phyloP scores from a whole-genome alignment of 768 basidiomycete genomes.

The Chalciporus pseudorubinellus region DNA sequence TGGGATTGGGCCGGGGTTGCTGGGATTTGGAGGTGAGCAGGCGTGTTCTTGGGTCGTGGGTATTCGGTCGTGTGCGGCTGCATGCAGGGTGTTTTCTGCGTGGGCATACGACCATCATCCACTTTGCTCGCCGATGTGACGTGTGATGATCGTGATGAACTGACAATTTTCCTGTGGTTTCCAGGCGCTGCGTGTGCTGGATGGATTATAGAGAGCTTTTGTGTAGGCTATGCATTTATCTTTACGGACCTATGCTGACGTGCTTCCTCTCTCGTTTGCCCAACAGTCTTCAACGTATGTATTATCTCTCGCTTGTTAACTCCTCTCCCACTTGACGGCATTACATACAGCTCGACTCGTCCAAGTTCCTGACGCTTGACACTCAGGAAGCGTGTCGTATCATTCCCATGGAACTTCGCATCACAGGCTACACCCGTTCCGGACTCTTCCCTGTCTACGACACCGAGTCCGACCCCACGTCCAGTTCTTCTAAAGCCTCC shows the following conservation, averaged over 20 bases:
- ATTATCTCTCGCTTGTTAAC: not conserved
- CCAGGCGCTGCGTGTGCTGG: constrained; percentile 57
- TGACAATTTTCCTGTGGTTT: constrained; percentile 1
- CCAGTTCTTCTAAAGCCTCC: not conserved
- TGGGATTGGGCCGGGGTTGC: constrained; percentile 62
- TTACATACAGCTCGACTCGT: constrained; percentile 19
- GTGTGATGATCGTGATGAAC: not conserved
- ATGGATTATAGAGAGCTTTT: constrained; percentile 56
- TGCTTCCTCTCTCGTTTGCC: not conserved
- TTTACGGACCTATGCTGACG: not conserved
- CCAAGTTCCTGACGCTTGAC: constrained; percentile 30
- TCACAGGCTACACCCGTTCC: constrained; percentile 36
- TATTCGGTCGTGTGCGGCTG: not conserved
- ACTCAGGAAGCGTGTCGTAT: constrained; percentile 49
- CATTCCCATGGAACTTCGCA: constrained; percentile 49
- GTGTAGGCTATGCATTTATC: constrained; percentile 29
- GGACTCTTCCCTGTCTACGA: constrained; percentile 20
- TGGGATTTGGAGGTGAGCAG: constrained; percentile 52
- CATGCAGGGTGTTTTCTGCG: not conserved
- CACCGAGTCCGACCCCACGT: not conserved
- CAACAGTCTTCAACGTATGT: constrained; percentile 26
- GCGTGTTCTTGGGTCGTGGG: not conserved
- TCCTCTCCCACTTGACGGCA: not conserved
- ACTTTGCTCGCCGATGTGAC: not conserved
- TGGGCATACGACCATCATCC: not conserved